Percentiles rank a stretch among this genome's conserved stretches.
Conservation (phyloP, 495 filamentous ascomycete genomes). For the Aspergillus ostianus region DNA sequence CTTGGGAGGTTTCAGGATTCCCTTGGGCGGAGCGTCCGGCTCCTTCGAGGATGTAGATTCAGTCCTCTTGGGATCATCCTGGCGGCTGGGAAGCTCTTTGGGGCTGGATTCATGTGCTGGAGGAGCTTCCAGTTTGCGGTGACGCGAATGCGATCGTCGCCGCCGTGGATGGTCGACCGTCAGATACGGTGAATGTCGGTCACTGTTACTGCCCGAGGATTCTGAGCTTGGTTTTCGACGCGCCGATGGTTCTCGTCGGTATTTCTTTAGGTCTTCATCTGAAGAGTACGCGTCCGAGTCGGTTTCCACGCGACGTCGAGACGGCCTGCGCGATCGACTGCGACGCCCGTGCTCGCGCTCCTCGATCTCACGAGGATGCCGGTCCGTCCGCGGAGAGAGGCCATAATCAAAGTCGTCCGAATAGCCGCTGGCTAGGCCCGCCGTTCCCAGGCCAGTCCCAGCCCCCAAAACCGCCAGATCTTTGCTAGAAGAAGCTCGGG, state of each 20-base stretch:
- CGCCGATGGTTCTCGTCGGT: conserved; percentile 31
- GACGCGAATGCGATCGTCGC: conserved; percentile 29
- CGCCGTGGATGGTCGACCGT: conserved; percentile 12
- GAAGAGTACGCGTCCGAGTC: conserved; percentile 35
- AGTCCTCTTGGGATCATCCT: conserved; percentile 28
- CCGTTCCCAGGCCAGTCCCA: conserved; percentile 39
- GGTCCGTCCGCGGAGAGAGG: conserved; percentile 17
- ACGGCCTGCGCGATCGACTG: conserved; percentile 31
- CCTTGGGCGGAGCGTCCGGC: conserved; percentile 51
- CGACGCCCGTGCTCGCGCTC: conserved; percentile 10
- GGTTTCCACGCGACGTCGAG: conserved; percentile 28
- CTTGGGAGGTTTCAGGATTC: conserved; percentile 70
- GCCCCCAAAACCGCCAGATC: conserved; percentile 23
- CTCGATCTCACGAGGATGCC: conserved; percentile 16
- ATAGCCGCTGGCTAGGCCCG: conserved; percentile 38
- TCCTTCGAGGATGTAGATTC: conserved; percentile 35
- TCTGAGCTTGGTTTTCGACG: conserved; percentile 21
- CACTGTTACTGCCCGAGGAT: conserved; percentile 16
- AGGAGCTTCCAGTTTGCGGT: conserved; percentile 17
- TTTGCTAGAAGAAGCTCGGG: conserved; percentile 20
- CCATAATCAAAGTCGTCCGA: conserved; percentile 29
- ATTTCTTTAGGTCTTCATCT: conserved; percentile 40
- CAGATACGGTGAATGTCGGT: conserved; percentile 12
- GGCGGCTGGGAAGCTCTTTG: conserved; percentile 2
- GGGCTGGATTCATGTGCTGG: conserved; percentile 9